Evolutionary conservation across 2,329 filamentous ascomycete genomes (phyloP).

Genomic region (Phialocephala subalpina): DNA sequence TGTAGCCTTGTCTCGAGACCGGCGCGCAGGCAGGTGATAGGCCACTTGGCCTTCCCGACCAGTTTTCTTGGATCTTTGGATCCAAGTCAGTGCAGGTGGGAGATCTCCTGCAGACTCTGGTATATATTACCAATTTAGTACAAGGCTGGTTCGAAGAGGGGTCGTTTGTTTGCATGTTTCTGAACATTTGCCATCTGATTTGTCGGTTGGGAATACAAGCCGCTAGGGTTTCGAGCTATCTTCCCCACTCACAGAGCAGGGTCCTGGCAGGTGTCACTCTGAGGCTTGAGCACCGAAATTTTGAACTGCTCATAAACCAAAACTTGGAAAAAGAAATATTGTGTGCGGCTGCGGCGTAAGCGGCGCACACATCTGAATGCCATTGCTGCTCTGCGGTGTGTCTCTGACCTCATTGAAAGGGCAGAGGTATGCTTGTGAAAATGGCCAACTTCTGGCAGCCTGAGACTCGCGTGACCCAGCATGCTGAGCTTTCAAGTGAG

Average conservation of each 20-base stretch:
- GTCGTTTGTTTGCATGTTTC: background rate
- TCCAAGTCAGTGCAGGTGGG: background rate
- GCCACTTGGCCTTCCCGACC: background rate
- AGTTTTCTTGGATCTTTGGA: slow-evolving; percentile 6
- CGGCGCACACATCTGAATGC: background rate
- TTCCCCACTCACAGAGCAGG: slow-evolving; percentile 1
- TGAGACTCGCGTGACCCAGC: background rate
- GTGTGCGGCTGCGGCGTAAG: background rate
- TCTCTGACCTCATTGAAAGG: slow-evolving; percentile 2
- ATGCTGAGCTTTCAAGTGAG: background rate
- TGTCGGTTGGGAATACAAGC: background rate
- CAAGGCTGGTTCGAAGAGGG: background rate
- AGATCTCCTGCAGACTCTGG: background rate
- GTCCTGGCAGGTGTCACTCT: background rate
- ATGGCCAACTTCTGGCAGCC: background rate
- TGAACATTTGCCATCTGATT: background rate
- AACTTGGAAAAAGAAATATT: background rate
- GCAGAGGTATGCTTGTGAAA: background rate
- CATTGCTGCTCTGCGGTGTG: slow-evolving; percentile 4
- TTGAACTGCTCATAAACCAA: background rate
- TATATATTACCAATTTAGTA: background rate
- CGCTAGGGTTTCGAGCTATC: background rate
- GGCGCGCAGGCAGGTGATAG: background rate
- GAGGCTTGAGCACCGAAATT: too few relatives aligned
- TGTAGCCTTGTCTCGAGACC: background rate